Percentiles rank a stretch among this genome's conserved stretches.
These are phyloP conservation scores for Halenospora varia DNA, from an alignment of 495 filamentous ascomycete genomes.

Conservation along the genomic window DNA sequence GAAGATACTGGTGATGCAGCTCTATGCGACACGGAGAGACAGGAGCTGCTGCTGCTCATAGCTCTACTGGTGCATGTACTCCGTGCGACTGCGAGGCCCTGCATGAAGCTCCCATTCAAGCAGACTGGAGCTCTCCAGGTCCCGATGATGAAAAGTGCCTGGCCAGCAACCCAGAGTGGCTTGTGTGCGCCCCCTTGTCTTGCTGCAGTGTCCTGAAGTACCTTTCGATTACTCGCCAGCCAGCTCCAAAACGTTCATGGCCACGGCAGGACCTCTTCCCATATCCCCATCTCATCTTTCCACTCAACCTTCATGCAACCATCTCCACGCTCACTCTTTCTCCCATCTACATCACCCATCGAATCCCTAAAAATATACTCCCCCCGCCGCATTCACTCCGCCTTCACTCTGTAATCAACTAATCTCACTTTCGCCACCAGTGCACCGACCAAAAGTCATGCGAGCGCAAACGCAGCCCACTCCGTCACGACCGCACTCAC, in stretches of 20 bases:
- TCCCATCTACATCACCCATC: neutral
- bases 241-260: neutral
- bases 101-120: no score
- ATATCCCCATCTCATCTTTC: neutral
- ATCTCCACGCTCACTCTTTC: neutral
- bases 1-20: no score
- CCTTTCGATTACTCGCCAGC: neutral
- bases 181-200: no score
- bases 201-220: no score
- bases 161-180: neutral
- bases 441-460: constrained; percentile 19
- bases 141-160: neutral
- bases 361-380: neutral
- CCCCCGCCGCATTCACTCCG: neutral
- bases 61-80: no score
- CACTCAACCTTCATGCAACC: neutral
- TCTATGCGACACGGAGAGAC: no score
- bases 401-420: neutral
- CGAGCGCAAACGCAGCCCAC: constrained; percentile 17
- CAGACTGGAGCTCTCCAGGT: neutral
- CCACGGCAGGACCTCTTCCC: neutral
- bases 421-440: constrained; percentile 1
- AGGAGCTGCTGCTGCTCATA: no score
- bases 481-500: constrained; percentile 5
- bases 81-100: no score